Conservation (phyloP, 192 early-diverging fungal genomes). For the Umbelopsis sp. region DNA sequence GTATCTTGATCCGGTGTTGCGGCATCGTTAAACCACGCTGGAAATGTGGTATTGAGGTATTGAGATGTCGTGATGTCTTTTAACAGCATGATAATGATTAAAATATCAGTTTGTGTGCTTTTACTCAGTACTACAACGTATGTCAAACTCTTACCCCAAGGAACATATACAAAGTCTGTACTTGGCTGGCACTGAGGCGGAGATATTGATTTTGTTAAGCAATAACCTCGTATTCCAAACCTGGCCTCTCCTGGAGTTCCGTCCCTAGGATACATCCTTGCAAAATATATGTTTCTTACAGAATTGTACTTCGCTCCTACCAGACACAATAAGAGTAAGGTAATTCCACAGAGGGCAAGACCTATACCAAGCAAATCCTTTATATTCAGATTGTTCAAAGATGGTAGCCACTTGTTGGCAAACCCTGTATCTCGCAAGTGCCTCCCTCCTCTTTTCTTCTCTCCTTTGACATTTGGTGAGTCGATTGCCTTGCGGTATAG, state of each 20-base stretch:
- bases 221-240: constrained; percentile 32
- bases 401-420: neutral
- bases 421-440: neutral
- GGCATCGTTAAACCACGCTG: constrained; percentile 24
- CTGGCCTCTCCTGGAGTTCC: neutral
- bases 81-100: neutral
- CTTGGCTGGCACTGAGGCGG: constrained; percentile 20
- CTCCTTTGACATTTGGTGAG: neutral
- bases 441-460: neutral
- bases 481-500: neutral
- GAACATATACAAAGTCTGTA: constrained; percentile 23
- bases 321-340: constrained; percentile 26
- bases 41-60: constrained; percentile 28
- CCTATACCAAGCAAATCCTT: constrained; percentile 19
- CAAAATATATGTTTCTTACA: constrained; percentile 28
- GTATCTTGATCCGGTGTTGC: constrained; percentile 20
- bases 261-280: constrained; percentile 7
- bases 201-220: constrained; percentile 7
- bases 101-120: neutral
- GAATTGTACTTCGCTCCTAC: neutral
- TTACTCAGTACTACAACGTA: neutral
- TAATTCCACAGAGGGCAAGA: constrained; percentile 24
- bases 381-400: neutral
- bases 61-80: constrained; percentile 22
- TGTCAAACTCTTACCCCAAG: constrained; percentile 26